Base-by-base conservation (phyloP, 306 rosid genomes). In the Lupinus albus region DNA sequence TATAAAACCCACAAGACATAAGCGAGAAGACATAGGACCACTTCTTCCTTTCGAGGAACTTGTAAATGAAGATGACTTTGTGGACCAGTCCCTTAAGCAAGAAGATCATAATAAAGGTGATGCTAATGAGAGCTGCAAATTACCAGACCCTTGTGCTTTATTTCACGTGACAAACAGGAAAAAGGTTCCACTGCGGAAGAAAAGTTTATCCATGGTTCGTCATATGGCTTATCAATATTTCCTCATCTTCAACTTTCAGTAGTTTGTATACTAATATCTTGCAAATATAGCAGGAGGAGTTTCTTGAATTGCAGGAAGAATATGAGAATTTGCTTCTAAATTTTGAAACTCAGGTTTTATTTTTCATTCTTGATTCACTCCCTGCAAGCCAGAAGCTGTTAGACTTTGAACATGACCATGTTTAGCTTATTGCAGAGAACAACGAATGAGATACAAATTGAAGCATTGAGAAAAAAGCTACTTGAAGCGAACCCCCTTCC, bases 81-180 rank as follows among this genome's bases (percentile, higher is more conserved):
- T 46, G 79, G 84, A 73, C 8, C 79, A 80, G 56, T 76, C 80
- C 57, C 61, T 45, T 72, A 76, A 68, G 72, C 80, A 62, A 72
- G 87, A 69, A 32, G 91, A 82, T 57, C 79, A 80, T 54, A 47
- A 65, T 74, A 71, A 17, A 44, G 75, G 17, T 15, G 81, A 61
- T 51, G 63, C 64, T 30, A 49, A 66, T 21, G 79, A 73, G 73
- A 78, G 78, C 50, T 82, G 72, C 79, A 74, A 36, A 52, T 71
- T 85, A 79, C 91, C 91, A 3, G 79, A 83, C 80, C 90, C 94
- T 8, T 82, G 81, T 64, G 74, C 84, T 69, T 73, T 93, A 76
- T 66, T 89, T 81, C 96, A 84, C 76, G 86, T 93, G 54, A 93
- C 98, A 61, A 89, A 71, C 80, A 81, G 98, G 81, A 84, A 84